Percentiles rank a stretch among this genome's conserved stretches.
These are phyloP conservation scores for Limtongia smithiae DNA, from an alignment of 805 yeast genomes.

Conservation along the genomic window DNA sequence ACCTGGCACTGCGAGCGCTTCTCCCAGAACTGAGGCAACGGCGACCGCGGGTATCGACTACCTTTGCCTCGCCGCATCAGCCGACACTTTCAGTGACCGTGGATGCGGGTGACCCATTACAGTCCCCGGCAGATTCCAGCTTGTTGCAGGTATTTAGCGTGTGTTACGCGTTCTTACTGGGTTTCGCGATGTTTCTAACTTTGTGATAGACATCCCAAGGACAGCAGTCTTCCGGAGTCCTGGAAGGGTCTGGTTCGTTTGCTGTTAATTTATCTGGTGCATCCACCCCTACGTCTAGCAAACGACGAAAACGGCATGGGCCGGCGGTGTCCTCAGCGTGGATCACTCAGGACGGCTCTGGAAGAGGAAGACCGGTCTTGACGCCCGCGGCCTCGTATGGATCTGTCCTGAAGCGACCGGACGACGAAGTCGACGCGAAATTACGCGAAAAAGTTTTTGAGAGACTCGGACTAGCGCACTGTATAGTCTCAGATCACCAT, in stretches of 20 bases:
- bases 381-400: not conserved
- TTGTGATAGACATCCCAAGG: not conserved
- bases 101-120: not conserved
- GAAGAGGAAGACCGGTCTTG: constrained; percentile 18
- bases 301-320: constrained; percentile 24
- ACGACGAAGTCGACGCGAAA: constrained; percentile 8
- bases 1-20: constrained; percentile 24
- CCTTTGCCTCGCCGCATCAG: not conserved
- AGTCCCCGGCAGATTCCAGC: not conserved
- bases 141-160: not conserved
- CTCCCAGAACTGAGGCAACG: constrained; percentile 16
- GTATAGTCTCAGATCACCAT: not conserved
- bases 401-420: constrained; percentile 4
- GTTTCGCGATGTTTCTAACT: not conserved
- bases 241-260: not conserved
- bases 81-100: not conserved
- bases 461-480: constrained; percentile 1
- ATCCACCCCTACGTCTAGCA: not conserved
- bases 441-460: constrained; percentile 1
- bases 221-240: no score
- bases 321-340: constrained; percentile 27
- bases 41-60: constrained; percentile 2
- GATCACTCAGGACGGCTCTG: constrained; percentile 17
- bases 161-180: not conserved
- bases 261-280: no score